Percentiles rank a stretch among this genome's conserved stretches.
These are phyloP conservation scores for Amaranthus hypochondriacus DNA, from an alignment of 148 eudicot genomes.

Conservation along the genomic window DNA sequence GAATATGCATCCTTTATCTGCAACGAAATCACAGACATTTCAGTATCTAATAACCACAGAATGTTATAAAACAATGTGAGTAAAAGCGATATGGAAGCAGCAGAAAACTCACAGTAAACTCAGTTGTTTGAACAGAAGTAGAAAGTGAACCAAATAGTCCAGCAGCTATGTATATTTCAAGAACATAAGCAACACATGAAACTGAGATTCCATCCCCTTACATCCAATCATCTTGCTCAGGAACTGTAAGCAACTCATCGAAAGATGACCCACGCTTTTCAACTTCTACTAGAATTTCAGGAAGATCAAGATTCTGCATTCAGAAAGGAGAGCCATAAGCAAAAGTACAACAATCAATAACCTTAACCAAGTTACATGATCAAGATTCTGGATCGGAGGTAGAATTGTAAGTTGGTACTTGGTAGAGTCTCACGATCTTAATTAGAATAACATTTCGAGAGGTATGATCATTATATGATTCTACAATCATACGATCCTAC, in stretches of 20 bases:
- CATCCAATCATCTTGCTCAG: slow-evolving; percentile 85
- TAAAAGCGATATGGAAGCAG: background rate
- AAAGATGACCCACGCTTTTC: slow-evolving; percentile 80
- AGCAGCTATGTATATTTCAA: slow-evolving; percentile 78
- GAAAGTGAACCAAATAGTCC: slow-evolving; percentile 63
- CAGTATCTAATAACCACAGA: background rate
- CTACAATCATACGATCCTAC: no score
- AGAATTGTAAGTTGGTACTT: no score
- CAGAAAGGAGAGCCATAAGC: background rate
- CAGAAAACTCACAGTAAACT: slow-evolving; percentile 64
- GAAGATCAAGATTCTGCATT: slow-evolving; percentile 62
- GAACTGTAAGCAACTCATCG: slow-evolving; percentile 61
- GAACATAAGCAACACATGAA: slow-evolving; percentile 79
- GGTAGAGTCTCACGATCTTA: no score
- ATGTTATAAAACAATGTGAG: background rate
- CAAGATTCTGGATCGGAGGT: no score
- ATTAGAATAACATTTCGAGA: no score
- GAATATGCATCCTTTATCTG: slow-evolving; percentile 91
- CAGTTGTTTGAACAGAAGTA: slow-evolving; percentile 73
- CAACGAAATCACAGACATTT: slow-evolving; percentile 17
- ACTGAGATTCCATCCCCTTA: slow-evolving; percentile 79
- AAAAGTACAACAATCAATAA: background rate
- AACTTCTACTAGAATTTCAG: slow-evolving; percentile 78
- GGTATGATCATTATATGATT: no score
- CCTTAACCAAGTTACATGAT: background rate